A percentile compares a stretch with the other conserved stretches of the same genome.
Evolutionary conservation across 1,284 basidiomycete genomes (phyloP).

Genomic region (Marasmius tenuissimus): DNA sequence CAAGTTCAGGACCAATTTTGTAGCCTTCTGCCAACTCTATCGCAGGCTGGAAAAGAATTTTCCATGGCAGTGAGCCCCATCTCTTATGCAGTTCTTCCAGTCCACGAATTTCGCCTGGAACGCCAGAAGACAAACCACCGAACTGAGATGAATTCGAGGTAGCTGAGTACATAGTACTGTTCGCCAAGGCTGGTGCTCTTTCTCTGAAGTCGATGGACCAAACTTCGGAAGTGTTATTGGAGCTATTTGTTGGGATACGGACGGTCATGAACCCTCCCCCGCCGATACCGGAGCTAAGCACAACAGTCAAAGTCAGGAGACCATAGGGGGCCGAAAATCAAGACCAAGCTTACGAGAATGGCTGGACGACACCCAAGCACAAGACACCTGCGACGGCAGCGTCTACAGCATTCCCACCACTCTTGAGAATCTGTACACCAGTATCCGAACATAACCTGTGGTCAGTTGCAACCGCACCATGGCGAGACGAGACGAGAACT

Average conservation of each 20-base stretch:
- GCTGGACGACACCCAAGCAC: slow-evolving; percentile 86
- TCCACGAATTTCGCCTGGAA: slow-evolving; percentile 87
- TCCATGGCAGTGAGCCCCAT: slow-evolving; percentile 84
- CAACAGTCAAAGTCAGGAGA: not conserved
- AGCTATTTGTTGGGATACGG: slow-evolving; percentile 61
- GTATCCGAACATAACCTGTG: slow-evolving; percentile 83
- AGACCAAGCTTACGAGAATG: slow-evolving; percentile 70
- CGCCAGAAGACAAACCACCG: slow-evolving; percentile 82
- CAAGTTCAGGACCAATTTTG: not conserved
- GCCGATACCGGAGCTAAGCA: slow-evolving; percentile 77
- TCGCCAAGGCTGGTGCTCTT: slow-evolving; percentile 73
- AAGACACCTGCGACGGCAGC: slow-evolving; percentile 80
- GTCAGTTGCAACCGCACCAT: slow-evolving; percentile 88
- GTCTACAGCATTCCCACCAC: slow-evolving; percentile 91
- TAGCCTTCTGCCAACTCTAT: slow-evolving; percentile 53
- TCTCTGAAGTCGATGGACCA: slow-evolving; percentile 89
- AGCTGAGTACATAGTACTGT: slow-evolving; percentile 72
- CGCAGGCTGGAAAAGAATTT: slow-evolving; percentile 73
- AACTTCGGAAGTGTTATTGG: slow-evolving; percentile 53
- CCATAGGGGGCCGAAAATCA: not conserved
- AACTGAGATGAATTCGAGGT: slow-evolving; percentile 52
- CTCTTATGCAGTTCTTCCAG: slow-evolving; percentile 76
- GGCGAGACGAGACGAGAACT: slow-evolving; percentile 52
- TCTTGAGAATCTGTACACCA: slow-evolving; percentile 74
- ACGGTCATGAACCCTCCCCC: slow-evolving; percentile 93